Evolutionary conservation across 164 flowering plant genomes (phyloP), one percentile per base, ranked within the genome.

Genomic region (Euptelea pleiosperma): DNA sequence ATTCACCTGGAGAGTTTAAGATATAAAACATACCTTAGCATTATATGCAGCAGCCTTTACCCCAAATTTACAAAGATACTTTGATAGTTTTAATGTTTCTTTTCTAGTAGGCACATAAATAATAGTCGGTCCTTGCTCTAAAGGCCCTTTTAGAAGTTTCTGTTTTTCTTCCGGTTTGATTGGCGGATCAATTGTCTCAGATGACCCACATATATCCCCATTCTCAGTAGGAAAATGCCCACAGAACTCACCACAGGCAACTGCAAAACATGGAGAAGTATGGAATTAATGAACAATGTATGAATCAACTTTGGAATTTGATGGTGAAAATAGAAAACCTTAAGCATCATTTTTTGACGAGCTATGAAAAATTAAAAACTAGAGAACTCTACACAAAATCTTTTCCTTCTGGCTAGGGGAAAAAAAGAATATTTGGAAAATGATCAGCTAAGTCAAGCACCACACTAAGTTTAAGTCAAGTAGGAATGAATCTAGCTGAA

Each of bases 31-130:
- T 80, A 91, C 98, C 83, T 72, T 73, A 42, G 96, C 98, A 74
- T 91, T 82, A 63, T 91, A 91, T 64, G 96, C 87, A 59, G 92
- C 96, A 65, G 98, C 92, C 61, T 62, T 85, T 35, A 91, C 72
- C 37, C 98, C 98, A 70, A 18, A 60, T 4, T 21, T 54, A 67
- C 77, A 74, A 33, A 91, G 84, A 72, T 62, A 80, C 40, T 82
- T 73, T 45, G 95, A 69, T 31, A 91, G 63, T 47, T 59, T 57
- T 60, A 85, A 12, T 26, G 96, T 89, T 70, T 87, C 90, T 71
- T 85, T 91, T 66, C 96, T 82, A 22, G 98, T 87, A 35, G 95
- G 96, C 61, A 82, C 93, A 73, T 91, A 91, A 36, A 91, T 80
- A 61, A 91, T 85, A 44, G 95, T 85, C 18, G 86, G 85, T 29